Base-by-base conservation (phyloP, 371 early-diverging fungal genomes). In the Rhizopus delemar region DNA sequence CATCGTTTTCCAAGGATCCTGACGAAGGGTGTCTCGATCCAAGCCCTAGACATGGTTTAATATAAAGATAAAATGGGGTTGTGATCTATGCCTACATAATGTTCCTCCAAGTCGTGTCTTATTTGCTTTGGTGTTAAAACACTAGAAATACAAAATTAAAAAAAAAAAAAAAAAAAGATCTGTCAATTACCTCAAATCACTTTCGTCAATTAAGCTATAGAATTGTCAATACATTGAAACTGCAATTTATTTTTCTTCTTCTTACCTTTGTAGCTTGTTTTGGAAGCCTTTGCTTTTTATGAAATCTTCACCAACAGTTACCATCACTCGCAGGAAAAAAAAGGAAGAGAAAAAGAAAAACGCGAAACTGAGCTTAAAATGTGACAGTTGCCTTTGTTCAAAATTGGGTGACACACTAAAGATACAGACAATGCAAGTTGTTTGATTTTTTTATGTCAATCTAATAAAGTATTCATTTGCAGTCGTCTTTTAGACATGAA, bases 1-100 rank as follows among this genome's bases (percentile, higher is more conserved):
- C 6, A 50, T 54, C 11, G 35, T 59, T 41, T 74, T 74, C 60
- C 59, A 71, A 16, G 73, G 71, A 13, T 65, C 49, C 31, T 56
- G 52, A 36, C 63, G 66, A 22, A 75, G 53, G 5, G 53, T 45
- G 35, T 66, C 64, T 16, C 46, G 57, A 36, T 63, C 68, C 7
- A 71, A 43, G n/a, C 41, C 54, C 72, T 73, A 29, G 5, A 34
- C 12, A 16, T 45, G 2, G 0, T 7, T 45, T 2, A 58, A 43
- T 41, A 45, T 41, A 33, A 16, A 16, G 51, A 4, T 39, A 36
- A 5, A 3, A 4, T 12, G 4, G 4, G 28, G 3, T 9, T 41
- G 32, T 38, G 51, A 8, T 11, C 13, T 15, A 29, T 9, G 7
- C 51, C 46, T 65, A 65, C 65, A 41, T 51, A 60, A 39, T 65